Percentiles rank a stretch among this genome's conserved stretches.
Evolutionary conservation across 2,329 filamentous ascomycete genomes (phyloP).

Genomic region (Cordyceps cicadae): DNA sequence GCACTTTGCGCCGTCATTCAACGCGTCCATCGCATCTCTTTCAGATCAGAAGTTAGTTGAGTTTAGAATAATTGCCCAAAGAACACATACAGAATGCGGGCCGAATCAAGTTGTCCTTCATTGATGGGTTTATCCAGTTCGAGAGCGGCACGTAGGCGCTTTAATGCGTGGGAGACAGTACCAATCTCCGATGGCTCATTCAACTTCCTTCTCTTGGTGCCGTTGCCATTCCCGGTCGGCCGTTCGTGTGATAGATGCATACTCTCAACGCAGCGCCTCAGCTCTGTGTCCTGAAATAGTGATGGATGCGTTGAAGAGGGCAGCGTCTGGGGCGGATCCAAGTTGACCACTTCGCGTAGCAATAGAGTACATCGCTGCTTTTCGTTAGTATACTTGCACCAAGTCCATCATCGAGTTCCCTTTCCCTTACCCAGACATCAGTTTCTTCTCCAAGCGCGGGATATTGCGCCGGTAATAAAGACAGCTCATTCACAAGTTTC

Average conservation of each 20-base stretch:
- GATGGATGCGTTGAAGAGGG: conserved; percentile 10
- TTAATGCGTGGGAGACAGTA: background rate
- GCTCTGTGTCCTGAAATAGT: conserved; percentile 17
- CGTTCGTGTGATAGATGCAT: conserved; percentile 21
- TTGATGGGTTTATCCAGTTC: background rate
- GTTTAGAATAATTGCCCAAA: background rate
- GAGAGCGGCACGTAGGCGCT: background rate
- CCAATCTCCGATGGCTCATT: background rate
- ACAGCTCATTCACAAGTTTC: conserved; percentile 35
- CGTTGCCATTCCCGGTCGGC: background rate
- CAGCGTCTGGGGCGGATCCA: background rate
- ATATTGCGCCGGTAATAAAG: conserved; percentile 27
- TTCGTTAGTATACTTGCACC: background rate
- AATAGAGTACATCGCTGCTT: conserved; percentile 9
- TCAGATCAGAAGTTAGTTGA: background rate
- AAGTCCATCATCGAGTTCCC: conserved; percentile 10
- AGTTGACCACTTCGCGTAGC: conserved; percentile 3
- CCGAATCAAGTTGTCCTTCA: background rate
- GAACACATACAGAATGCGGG: conserved; percentile 1
- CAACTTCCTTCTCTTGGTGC: background rate
- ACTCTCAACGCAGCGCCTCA: conserved; percentile 22
- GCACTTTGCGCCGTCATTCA: conserved; percentile 2
- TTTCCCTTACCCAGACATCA: conserved; percentile 34
- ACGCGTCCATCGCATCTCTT: background rate
- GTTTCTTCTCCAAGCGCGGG: conserved; percentile 24